Base-by-base conservation (phyloP, 495 filamentous ascomycete species). In the Parathielavia appendiculata region DNA sequence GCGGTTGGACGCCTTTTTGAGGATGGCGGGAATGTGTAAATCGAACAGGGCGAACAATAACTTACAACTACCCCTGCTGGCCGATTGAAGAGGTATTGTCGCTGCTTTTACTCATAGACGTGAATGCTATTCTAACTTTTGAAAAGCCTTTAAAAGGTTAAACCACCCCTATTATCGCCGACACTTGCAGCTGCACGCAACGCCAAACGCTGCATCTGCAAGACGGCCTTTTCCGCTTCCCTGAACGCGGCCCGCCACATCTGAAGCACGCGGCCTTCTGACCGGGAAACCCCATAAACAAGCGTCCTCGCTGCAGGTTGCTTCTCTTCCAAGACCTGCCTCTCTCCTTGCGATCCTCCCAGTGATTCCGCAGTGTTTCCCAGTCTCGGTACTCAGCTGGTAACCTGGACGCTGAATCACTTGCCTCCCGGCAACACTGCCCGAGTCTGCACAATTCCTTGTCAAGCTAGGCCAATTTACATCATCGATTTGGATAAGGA, bases 1-100 rank as follows among this genome's bases (percentile, higher is more conserved):
- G 22, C n/a, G 6, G 56, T 59, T 60, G 63, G 61, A 58, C 50
- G 46, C 39, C 51, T 19, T 51, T 65, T 58, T 54, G 57, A 50
- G 48, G 62, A 61, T 57, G 49, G n/a, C 56, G 34, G 53, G 47
- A 41, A 41, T 20, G 51, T 11, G 7, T 50, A 35, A 51, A 35
- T 57, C 39, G 39, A 32, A 13, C 13, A n/a, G n/a, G 5, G 26
- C 23, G 22, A 41, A 54, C 47, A 49, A 43, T 41, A 54, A 43
- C 36, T 51, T 40, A 2, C 17, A 20, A 30, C 7, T 45, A 13
- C 36, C 36, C 16, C 5, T 22, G 38, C 47, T n/a, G 11, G 8
- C 36, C 26, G 47, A 39, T 36, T 57, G 39, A 16, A 13, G 12
- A 51, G 30, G 55, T 57, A 51, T 36, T 23, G 55, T 50, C 19